Conservation (phyloP, 164 flowering plant species). For the Nymphaea thermarum region DNA sequence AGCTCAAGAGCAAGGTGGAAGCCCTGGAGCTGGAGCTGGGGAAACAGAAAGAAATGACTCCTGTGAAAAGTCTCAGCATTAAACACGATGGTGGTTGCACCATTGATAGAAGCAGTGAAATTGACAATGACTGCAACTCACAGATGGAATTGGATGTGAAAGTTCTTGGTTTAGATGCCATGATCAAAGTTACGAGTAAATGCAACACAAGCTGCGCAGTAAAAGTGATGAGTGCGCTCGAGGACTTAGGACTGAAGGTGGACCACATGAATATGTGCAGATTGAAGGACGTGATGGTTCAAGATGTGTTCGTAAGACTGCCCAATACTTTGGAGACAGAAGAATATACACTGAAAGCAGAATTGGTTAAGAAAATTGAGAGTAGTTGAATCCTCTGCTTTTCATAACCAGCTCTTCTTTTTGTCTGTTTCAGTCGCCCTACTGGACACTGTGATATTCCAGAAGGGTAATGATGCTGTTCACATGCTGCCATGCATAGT, state of each 20-base stretch:
- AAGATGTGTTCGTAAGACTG: constrained; percentile 55
- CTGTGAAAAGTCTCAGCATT: constrained; percentile 21
- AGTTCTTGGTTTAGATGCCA: constrained; percentile 73
- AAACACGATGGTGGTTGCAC: constrained; percentile 12
- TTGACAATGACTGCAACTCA: not conserved
- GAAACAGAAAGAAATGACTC: constrained; percentile 30
- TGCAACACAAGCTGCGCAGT: constrained; percentile 85
- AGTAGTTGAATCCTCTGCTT: not conserved
- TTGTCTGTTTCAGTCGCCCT: too few relatives aligned
- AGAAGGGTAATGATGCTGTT: too few relatives aligned
- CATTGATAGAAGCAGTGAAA: not conserved
- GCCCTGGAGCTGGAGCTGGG: constrained; percentile 32
- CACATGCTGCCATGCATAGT: too few relatives aligned
- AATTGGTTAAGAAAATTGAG: not conserved
- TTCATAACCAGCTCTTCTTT: too few relatives aligned
- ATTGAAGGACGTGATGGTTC: constrained; percentile 84
- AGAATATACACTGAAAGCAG: not conserved
- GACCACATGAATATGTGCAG: constrained; percentile 77
- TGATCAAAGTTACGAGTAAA: constrained; percentile 55
- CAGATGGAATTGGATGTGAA: constrained; percentile 60
- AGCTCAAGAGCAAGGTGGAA: constrained; percentile 50
- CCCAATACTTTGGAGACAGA: not conserved
- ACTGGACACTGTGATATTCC: too few relatives aligned
- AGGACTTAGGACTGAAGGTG: constrained; percentile 63
- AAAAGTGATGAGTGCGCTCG: constrained; percentile 63